Percentiles rank a stretch among this genome's conserved stretches.
These are phyloP conservation scores for Clonostachys rosea DNA, from an alignment of 2,329 filamentous ascomycete genomes.

Conservation along the genomic window DNA sequence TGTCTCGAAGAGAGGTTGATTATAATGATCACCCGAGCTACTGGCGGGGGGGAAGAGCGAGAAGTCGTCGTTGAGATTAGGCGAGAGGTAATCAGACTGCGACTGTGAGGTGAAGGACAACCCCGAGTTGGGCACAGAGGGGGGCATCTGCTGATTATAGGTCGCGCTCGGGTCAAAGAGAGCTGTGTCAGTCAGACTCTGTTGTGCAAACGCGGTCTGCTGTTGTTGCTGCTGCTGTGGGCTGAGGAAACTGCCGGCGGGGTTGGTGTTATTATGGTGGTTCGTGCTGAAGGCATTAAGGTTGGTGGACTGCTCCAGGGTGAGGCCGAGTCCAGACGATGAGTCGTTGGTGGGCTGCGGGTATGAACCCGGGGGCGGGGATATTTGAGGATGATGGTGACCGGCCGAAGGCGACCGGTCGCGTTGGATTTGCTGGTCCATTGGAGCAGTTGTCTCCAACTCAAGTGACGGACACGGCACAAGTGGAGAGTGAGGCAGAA, in stretches of 20 bases:
- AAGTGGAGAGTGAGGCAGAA: slow-evolving; percentile 1
- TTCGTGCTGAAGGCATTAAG: slow-evolving; percentile 37
- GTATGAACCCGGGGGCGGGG: slow-evolving; percentile 56
- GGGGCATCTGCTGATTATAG: slow-evolving; percentile 36
- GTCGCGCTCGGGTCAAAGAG: slow-evolving; percentile 34
- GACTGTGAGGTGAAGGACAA: slow-evolving; percentile 34
- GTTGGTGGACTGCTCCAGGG: slow-evolving; percentile 41
- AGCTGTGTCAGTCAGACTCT: slow-evolving; percentile 26
- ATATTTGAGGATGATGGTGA: slow-evolving; percentile 54
- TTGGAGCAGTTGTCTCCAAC: slow-evolving; percentile 6
- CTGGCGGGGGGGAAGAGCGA: slow-evolving; percentile 59
- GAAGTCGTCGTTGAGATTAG: slow-evolving; percentile 55
- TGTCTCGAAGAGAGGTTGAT: slow-evolving; percentile 55
- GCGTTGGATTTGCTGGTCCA: slow-evolving; percentile 35
- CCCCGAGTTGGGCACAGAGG: slow-evolving; percentile 24
- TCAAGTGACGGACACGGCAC: too few relatives aligned
- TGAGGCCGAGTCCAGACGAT: slow-evolving; percentile 52
- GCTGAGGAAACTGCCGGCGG: slow-evolving; percentile 36
- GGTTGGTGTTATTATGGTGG: slow-evolving; percentile 28
- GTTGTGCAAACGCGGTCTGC: slow-evolving; percentile 19
- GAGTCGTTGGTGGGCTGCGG: slow-evolving; percentile 31
- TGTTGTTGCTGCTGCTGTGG: slow-evolving; percentile 18
- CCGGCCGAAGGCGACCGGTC: slow-evolving; percentile 60
- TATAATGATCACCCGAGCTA: slow-evolving; percentile 51
- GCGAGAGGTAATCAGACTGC: slow-evolving; percentile 40